phyloP scores from a whole-genome alignment of 768 basidiomycete genomes.

The Pleurotus tuoliensis region DNA sequence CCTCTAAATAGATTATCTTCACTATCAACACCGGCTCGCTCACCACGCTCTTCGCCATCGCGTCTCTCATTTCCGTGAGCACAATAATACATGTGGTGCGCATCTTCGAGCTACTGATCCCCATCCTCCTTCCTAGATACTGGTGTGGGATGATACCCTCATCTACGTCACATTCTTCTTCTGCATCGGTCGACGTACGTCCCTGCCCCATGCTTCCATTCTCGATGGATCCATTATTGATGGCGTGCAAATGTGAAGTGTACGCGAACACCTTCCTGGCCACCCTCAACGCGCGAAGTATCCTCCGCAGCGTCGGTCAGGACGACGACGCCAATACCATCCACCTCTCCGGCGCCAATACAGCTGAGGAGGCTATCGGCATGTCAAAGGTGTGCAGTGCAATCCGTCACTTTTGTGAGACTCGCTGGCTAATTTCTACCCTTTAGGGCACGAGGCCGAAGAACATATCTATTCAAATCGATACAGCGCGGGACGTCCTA shows the following conservation, averaged over 20 bases:
- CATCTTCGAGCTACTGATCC: too few species aligned
- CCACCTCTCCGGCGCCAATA: slow-evolving; percentile 29
- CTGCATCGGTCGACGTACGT: slow-evolving; percentile 50
- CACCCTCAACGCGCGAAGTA: slow-evolving; percentile 51
- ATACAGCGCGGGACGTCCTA: slow-evolving; percentile 51
- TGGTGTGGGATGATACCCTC: slow-evolving; percentile 42
- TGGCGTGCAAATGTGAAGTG: slow-evolving; percentile 26
- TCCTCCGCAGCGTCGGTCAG: slow-evolving; percentile 40
- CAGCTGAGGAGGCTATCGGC: neutral
- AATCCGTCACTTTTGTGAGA: too few species aligned
- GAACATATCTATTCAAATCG: slow-evolving; percentile 62
- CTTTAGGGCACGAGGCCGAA: slow-evolving; percentile 26
- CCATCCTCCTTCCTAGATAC: slow-evolving; percentile 31
- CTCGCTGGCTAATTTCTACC: too few species aligned
- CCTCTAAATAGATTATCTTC: slow-evolving; percentile 33
- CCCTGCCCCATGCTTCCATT: neutral
- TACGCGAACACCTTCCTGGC: slow-evolving; percentile 61
- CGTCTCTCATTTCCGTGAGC: slow-evolving; percentile 50
- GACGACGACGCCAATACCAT: slow-evolving; percentile 42
- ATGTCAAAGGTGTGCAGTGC: too few species aligned
- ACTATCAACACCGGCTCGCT: slow-evolving; percentile 38
- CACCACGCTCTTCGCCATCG: slow-evolving; percentile 51
- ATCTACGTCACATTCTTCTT: slow-evolving; percentile 61
- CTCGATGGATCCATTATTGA: neutral
- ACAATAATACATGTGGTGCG: neutral